Evolutionary conservation across 2,329 filamentous ascomycete genomes (phyloP), one percentile per base, ranked within the genome.

Genomic region (Hymenoscyphus repandus): DNA sequence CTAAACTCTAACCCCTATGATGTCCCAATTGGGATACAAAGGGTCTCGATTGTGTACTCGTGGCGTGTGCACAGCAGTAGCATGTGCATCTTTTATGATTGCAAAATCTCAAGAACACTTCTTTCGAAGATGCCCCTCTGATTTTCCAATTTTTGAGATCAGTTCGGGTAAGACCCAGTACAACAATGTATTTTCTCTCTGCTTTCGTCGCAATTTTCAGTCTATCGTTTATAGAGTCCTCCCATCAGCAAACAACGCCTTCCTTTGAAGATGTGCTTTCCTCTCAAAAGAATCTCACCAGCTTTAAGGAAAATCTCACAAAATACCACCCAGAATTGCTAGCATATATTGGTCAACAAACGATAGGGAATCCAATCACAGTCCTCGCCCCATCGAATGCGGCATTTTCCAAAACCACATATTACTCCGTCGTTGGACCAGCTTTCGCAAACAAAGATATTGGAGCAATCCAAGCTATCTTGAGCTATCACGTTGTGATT

Each of bases 361-460:
- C 42, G 22, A 32, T 40, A 3, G 22, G 32, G 6, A 49, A 38
- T 45, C 46, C 50, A 2, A 70, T 82, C 52, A 83, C 80, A 12
- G 70, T 66, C 47, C 54, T 66, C n/a, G 61, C 62, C 6, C 64
- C 63, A 3, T 62, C 55, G 37, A 60, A 65, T 44, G 58, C 60
- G 3, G 64, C 64, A 11, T 64, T 66, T 39, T 52, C 47, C n/a
- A 58, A 60, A 49, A 55, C 62, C 2, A 68, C 70, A 9, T 54
- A 60, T 36, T 52, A 52, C 27, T 42, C 50, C 13, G 50, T 57
- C 6, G 51, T 58, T 18, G 52, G 59, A 1, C 57, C 47, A 13
- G 50, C 53, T 5, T 57, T 56, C 22, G 45, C 58, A 22, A 44
- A 50, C 45, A 57, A 54, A n/a, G 56, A 61, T 33, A 63, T 75